Evolutionary conservation across 495 filamentous ascomycete species (phyloP).

Genomic region (Aspergillus ellipticus): DNA sequence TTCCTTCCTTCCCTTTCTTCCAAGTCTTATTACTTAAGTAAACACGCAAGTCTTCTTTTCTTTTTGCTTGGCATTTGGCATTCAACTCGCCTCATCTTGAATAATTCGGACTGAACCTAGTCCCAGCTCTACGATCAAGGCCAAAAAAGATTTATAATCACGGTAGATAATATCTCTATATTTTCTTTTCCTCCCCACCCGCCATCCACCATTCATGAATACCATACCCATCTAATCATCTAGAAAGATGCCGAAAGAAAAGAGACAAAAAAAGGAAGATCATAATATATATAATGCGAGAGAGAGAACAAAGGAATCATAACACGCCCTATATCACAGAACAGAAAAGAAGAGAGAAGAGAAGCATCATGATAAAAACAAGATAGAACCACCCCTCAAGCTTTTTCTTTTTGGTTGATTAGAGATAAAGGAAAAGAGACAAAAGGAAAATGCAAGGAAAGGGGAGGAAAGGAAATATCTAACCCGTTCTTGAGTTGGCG

Average conservation of each 20-base stretch:
- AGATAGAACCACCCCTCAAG: neutral
- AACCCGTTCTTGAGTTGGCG: conserved; percentile 71
- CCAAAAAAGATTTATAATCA: too few species aligned
- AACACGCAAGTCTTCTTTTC: too few species aligned
- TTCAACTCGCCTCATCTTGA: too few species aligned
- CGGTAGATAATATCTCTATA: neutral
- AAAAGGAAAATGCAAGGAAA: neutral
- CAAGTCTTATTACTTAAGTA: too few species aligned
- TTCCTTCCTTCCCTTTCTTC: too few species aligned
- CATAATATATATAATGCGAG: conserved; percentile 12
- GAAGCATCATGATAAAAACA: neutral
- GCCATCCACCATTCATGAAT: too few species aligned
- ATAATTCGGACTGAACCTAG: too few species aligned
- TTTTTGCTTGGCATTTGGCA: too few species aligned
- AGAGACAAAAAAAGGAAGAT: too few species aligned
- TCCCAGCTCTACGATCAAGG: too few species aligned
- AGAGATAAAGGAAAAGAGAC: conserved; percentile 7
- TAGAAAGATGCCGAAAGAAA: neutral
- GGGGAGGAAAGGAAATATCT: neutral
- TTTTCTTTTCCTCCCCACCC: neutral
- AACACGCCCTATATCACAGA: neutral
- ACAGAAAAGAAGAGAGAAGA: conserved; percentile 1
- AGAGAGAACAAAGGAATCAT: conserved; percentile 3
- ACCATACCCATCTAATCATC: neutral
- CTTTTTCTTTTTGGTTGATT: neutral